These are phyloP conservation scores for Pestalotiopsis sp. DNA, from an alignment of 2,329 filamentous ascomycete species.

Conservation along the genomic window DNA sequence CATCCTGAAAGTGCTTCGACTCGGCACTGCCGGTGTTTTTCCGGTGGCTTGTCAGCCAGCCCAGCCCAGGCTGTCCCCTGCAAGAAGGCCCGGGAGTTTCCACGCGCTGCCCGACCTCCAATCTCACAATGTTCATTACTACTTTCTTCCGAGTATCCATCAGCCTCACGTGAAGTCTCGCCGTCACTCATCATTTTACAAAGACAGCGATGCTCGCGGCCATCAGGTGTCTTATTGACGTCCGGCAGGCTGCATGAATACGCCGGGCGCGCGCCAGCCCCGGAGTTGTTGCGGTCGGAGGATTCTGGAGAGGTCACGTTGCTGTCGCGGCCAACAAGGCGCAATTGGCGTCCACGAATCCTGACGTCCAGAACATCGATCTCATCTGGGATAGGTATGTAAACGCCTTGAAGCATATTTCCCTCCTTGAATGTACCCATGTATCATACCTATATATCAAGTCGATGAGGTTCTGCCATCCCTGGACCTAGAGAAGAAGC, in stretches of 20 bases:
- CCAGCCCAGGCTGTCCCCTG: background rate
- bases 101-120: conserved; percentile 6
- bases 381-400: background rate
- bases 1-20: background rate
- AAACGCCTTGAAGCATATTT: background rate
- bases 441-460: background rate
- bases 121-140: conserved; percentile 1
- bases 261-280: background rate
- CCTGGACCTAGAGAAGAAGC: background rate
- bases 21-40: conserved; percentile 1
- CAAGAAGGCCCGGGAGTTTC: background rate
- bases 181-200: background rate
- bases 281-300: background rate
- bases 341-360: background rate
- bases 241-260: background rate
- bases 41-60: conserved; percentile 2
- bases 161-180: conserved; percentile 3
- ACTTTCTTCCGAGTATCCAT: background rate
- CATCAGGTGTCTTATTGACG: background rate
- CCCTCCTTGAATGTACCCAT: background rate
- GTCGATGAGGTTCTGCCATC: background rate
- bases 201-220: background rate
- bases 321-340: background rate
- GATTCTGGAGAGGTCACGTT: background rate
- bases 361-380: background rate